Conservation (phyloP, 371 early-diverging fungal genomes). For the Mortierella sp. region DNA sequence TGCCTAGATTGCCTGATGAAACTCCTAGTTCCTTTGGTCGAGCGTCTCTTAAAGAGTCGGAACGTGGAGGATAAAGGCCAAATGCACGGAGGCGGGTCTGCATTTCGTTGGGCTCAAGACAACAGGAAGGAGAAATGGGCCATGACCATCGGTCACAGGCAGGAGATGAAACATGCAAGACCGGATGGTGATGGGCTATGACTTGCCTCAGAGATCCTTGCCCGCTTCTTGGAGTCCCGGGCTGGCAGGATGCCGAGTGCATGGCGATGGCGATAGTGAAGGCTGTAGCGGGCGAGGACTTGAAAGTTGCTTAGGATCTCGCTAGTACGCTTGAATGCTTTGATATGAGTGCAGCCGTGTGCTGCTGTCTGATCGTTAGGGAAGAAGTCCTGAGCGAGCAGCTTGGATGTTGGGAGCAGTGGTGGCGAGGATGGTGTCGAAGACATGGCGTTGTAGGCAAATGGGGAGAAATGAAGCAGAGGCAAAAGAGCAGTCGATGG, state of each 20-base stretch:
- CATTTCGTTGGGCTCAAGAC: no score
- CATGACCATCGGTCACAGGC: no score
- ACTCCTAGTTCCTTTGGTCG: no score
- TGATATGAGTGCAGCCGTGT: conserved; percentile 45
- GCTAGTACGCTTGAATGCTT: conserved; percentile 30
- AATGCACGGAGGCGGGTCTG: no score
- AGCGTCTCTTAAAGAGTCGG: no score
- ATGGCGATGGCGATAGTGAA: conserved; percentile 55
- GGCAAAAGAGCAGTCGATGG: neutral
- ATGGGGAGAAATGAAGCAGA: neutral
- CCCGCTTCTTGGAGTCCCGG: conserved; percentile 26
- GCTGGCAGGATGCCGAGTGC: conserved; percentile 48
- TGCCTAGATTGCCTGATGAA: no score
- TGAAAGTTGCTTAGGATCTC: conserved; percentile 56
- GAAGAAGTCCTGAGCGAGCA: conserved; percentile 50
- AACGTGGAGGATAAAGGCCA: no score
- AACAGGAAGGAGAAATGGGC: no score
- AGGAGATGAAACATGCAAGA: no score
- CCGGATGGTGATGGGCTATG: neutral
- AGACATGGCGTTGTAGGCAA: conserved; percentile 12
- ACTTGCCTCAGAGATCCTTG: conserved; percentile 32
- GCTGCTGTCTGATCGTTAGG: conserved; percentile 36
- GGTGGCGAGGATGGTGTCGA: conserved; percentile 24
- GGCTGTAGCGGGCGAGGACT: conserved; percentile 58
- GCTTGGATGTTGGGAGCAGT: conserved; percentile 24